A percentile compares a stretch with the other conserved stretches of the same genome.
phyloP scores from a whole-genome alignment of 2,329 filamentous ascomycete genomes.

The Periconia sp. region DNA sequence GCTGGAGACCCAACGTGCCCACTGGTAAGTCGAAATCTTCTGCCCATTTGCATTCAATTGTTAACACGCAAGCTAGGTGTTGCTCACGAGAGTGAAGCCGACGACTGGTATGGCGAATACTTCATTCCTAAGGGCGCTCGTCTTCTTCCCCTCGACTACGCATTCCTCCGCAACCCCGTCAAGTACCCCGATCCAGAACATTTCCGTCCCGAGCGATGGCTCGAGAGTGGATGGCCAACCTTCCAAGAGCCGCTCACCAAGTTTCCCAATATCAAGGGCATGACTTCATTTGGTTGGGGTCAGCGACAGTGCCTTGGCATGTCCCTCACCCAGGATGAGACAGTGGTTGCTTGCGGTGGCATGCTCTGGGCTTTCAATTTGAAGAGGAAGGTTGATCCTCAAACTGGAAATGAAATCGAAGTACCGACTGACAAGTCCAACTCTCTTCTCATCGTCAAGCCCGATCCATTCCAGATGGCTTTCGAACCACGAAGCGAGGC shows the following conservation, averaged over 20 bases:
- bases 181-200: conserved; percentile 66
- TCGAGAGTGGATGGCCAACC: conserved; percentile 64
- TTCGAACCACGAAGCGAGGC: conserved; percentile 54
- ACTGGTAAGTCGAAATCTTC: conserved; percentile 31
- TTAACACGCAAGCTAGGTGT: conserved; percentile 42
- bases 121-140: conserved; percentile 53
- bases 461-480: conserved; percentile 57
- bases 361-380: conserved; percentile 53
- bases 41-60: conserved; percentile 1
- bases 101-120: conserved; percentile 53
- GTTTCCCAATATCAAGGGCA: conserved; percentile 64
- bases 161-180: conserved; percentile 50
- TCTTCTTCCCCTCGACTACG: conserved; percentile 39
- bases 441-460: conserved; percentile 60
- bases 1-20: conserved; percentile 52
- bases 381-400: conserved; percentile 51
- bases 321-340: conserved; percentile 60
- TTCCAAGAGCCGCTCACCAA: conserved; percentile 65
- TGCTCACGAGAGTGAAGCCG: conserved; percentile 55
- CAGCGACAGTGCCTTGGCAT: conserved; percentile 65
- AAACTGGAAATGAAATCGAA: conserved; percentile 45
- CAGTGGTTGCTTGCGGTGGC: conserved; percentile 54
- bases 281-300: conserved; percentile 68
- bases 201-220: conserved; percentile 64
- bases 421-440: conserved; percentile 55